Evolutionary conservation across 768 basidiomycete genomes (phyloP).

Genomic region (Leccinum incarnatum): DNA sequence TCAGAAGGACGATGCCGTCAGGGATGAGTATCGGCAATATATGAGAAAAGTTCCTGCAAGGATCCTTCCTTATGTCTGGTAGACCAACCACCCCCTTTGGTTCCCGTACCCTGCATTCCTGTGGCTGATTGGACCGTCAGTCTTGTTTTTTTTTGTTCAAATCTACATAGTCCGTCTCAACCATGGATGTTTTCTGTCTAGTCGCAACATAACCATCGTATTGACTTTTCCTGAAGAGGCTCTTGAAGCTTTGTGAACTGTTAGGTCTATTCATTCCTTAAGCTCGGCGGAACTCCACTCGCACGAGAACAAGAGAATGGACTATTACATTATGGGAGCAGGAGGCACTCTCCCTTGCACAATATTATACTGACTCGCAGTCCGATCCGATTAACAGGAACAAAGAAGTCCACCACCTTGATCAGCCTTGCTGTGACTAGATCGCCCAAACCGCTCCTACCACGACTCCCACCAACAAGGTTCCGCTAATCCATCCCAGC

Average conservation of each 20-base stretch:
- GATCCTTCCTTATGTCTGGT: constrained; percentile 28
- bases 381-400: neutral
- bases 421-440: neutral
- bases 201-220: neutral
- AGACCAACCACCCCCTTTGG: neutral
- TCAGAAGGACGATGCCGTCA: constrained; percentile 17
- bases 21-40: constrained; percentile 28
- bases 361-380: neutral
- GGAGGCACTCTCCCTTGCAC: neutral
- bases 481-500: neutral
- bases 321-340: neutral
- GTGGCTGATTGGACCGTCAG: neutral
- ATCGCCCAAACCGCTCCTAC: neutral
- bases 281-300: neutral
- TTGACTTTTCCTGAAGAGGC: neutral
- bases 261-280: neutral
- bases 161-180: neutral
- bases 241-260: neutral
- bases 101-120: neutral
- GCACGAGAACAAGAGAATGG: neutral
- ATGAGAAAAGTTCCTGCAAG: constrained; percentile 27
- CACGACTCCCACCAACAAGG: neutral
- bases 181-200: neutral
- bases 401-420: neutral
- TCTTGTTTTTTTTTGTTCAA: neutral